A percentile compares a stretch with the other conserved stretches of the same genome.
Evolutionary conservation across 345 rosid genomes (phyloP).

Genomic region (Aquilaria malaccensis): DNA sequence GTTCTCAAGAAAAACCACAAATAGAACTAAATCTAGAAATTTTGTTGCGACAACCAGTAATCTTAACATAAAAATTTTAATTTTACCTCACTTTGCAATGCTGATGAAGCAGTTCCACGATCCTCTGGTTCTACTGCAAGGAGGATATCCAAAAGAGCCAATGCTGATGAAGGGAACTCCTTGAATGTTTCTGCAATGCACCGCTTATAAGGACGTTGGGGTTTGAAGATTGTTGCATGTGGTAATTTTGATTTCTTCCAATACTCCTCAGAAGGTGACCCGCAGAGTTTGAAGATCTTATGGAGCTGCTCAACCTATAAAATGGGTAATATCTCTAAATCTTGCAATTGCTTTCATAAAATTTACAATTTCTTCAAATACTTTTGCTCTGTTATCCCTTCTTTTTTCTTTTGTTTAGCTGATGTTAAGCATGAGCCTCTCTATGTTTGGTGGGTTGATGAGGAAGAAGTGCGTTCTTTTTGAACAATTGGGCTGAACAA

Average conservation of each 20-base stretch:
- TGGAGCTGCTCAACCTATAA: slow-evolving; percentile 60
- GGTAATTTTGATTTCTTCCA: slow-evolving; percentile 58
- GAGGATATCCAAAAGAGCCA: slow-evolving; percentile 42
- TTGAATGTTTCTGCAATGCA: slow-evolving; percentile 45
- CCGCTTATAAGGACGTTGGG: slow-evolving; percentile 58
- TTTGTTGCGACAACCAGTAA: not conserved
- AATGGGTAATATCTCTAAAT: too few species aligned
- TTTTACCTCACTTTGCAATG: slow-evolving; percentile 53
- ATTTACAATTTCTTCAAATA: not conserved
- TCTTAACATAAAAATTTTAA: not conserved
- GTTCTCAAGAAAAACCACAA: not conserved
- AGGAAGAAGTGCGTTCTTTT: not conserved
- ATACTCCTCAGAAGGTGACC: slow-evolving; percentile 67
- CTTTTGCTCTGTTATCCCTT: not conserved
- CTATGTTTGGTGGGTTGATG: not conserved
- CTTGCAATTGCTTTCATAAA: not conserved
- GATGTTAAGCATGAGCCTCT: not conserved
- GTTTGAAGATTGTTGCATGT: slow-evolving; percentile 56
- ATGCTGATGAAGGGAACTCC: slow-evolving; percentile 49
- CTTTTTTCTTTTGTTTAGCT: not conserved
- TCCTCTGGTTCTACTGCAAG: slow-evolving; percentile 47
- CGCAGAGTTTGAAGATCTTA: slow-evolving; percentile 68
- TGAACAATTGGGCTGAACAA: too few species aligned
- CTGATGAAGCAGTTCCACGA: slow-evolving; percentile 46
- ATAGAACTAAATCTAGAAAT: not conserved